Percentiles rank a stretch among this genome's conserved stretches.
Conservation (phyloP, 2,329 filamentous ascomycete species). For the Alternaria burnsii region DNA sequence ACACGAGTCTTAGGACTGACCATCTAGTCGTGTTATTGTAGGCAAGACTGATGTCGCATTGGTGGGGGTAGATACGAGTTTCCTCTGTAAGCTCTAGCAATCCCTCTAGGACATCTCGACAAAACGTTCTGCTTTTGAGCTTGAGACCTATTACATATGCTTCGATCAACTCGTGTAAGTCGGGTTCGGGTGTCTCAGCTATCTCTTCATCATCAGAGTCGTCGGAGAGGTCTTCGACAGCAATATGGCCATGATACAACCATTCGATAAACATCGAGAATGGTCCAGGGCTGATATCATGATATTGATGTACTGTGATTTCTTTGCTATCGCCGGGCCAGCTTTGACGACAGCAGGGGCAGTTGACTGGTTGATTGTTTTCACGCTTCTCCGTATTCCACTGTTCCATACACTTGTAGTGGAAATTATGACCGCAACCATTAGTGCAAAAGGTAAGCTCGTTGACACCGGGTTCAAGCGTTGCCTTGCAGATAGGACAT, state of each 20-base stretch:
- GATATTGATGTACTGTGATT: neutral
- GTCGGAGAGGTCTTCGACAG: neutral
- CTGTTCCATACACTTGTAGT: neutral
- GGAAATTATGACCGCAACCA: slow-evolving; percentile 2
- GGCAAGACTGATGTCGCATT: neutral
- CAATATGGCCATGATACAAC: neutral
- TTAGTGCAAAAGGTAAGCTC: neutral
- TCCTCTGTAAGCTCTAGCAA: neutral
- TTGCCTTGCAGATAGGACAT: neutral
- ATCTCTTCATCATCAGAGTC: neutral
- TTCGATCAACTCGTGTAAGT: neutral
- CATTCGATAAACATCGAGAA: neutral
- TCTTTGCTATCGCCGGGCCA: neutral
- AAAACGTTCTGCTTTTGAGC: neutral
- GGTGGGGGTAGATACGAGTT: neutral
- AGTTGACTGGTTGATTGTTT: neutral
- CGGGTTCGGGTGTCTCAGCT: neutral
- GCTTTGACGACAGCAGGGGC: neutral
- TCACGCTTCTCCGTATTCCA: neutral
- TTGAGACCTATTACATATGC: neutral
- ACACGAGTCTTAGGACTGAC: neutral
- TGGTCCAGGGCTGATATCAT: neutral
- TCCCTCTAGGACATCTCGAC: neutral
- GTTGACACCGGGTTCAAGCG: neutral
- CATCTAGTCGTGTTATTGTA: neutral